Conservation (phyloP, 805 yeast species). For the Candida easanensis region DNA sequence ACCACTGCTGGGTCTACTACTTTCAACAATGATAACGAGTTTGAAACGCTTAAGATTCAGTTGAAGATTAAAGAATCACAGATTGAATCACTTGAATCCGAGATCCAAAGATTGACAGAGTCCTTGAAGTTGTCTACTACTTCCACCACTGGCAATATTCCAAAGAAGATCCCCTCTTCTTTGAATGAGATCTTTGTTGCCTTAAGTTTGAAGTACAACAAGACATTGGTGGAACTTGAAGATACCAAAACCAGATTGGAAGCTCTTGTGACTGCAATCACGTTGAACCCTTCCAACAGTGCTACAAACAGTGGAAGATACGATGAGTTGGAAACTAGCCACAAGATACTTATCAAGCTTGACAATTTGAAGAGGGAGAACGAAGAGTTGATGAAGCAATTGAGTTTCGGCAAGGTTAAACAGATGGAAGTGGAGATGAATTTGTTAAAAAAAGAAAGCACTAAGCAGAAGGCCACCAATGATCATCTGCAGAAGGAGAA, state of each 20-base stretch:
- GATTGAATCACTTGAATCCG: conserved; percentile 43
- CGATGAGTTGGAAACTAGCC: conserved; percentile 74
- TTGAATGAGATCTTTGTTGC: conserved; percentile 47
- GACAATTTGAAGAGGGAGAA: conserved; percentile 65
- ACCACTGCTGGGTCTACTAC: conserved; percentile 4
- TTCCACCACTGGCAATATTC: background rate
- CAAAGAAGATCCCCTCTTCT: conserved; percentile 36
- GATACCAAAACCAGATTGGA: conserved; percentile 66
- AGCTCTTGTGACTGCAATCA: conserved; percentile 53
- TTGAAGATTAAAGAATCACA: conserved; percentile 54
- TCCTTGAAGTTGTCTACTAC: conserved; percentile 5
- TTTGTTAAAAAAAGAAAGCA: conserved; percentile 46
- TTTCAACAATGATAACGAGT: conserved; percentile 12
- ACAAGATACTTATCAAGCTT: conserved; percentile 62
- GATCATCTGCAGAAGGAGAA: conserved; percentile 7
- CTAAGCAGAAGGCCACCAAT: conserved; percentile 23
- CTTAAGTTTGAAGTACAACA: conserved; percentile 45
- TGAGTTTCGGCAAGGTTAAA: conserved; percentile 73
- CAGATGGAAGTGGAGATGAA: conserved; percentile 69
- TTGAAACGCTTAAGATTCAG: conserved; percentile 45
- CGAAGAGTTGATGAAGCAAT: conserved; percentile 62
- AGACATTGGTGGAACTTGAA: conserved; percentile 48
- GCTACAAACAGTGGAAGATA: conserved; percentile 55
- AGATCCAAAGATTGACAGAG: conserved; percentile 38
- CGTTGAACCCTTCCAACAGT: conserved; percentile 46